Base-by-base conservation (phyloP, 139 green algal genomes). In the Eudorina sp. region DNA sequence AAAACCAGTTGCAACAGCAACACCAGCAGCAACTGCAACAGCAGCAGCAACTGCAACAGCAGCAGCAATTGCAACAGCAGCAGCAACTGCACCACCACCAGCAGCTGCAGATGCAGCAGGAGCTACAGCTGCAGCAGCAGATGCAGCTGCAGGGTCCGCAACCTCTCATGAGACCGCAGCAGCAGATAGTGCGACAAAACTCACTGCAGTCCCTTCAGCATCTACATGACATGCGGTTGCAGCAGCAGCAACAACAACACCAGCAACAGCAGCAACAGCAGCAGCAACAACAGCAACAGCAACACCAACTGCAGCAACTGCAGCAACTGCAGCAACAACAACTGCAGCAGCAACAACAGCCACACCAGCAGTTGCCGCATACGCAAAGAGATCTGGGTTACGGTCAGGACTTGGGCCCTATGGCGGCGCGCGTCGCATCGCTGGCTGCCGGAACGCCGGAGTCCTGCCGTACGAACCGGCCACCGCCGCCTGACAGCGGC, bases 301-400 rank as follows among this genome's bases (percentile, higher is more conserved):
- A 55, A 0, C 36, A 53, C 29, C 70, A 34, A 34, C 36, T 31
- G 14, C 66, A 48, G 3, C 66, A 75, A 21, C 66, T 48, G 31
- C 66, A 75, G 36, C 66, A n/a, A n/a, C n/a, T n/a, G n/a, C n/a
- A 75, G 66, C 66, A 75, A 29, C 66, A 75, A 25, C 55, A 66
- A 66, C 55, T 31, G 11, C 55, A 66, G 11, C 55, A 66, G 55
- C 55, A 66, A 19, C 55, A 66, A 29, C 13, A 66, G 55, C 55
- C 8, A 19, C 55, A 66, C 27, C 19, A 66, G 55, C 55, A n/a
- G 55, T 19, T n/a, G 55, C 11, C 13, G 48, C 48, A 55, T 9
- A 55, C 13, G 48, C 48, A 55, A 13, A 55, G n/a, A n/a, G n/a
- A n/a, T n/a, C n/a, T n/a, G n/a, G n/a, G n/a, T n/a, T n/a, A n/a